These are phyloP conservation scores for Tuber indicum DNA, from an alignment of 495 filamentous ascomycete species.

Conservation along the genomic window DNA sequence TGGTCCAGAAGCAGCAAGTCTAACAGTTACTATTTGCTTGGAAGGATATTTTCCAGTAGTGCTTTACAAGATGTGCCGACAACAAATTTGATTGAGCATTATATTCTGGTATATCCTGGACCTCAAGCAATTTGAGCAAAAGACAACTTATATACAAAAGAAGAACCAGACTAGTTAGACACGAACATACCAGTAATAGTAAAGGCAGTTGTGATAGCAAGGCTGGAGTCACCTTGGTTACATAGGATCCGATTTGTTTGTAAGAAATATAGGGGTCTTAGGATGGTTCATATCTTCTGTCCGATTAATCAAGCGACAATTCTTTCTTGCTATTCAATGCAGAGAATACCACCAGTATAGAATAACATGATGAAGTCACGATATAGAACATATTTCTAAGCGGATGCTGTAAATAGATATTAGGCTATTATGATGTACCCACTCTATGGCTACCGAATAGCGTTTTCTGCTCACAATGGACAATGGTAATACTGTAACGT, in stretches of 20 bases:
- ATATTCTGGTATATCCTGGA: background rate
- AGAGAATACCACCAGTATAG: too few species aligned
- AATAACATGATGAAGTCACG: too few species aligned
- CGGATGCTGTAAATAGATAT: background rate
- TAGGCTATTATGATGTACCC: constrained; percentile 1
- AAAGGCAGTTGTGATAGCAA: constrained; percentile 9
- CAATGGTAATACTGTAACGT: constrained; percentile 13
- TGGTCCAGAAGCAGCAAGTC: too few species aligned
- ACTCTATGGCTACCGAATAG: constrained; percentile 12
- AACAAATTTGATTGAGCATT: background rate
- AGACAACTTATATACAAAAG: background rate
- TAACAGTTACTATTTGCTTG: too few species aligned
- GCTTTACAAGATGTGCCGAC: background rate
- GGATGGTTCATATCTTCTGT: constrained; percentile 13
- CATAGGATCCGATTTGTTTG: constrained; percentile 6
- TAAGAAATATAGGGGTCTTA: background rate
- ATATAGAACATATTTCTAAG: too few species aligned
- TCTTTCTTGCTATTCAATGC: constrained; percentile 3
- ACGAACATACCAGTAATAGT: background rate
- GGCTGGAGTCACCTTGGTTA: constrained; percentile 6
- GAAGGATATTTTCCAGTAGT: too few species aligned
- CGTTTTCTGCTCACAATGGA: constrained; percentile 12
- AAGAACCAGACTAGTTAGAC: constrained; percentile 6
- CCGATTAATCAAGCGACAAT: constrained; percentile 4
- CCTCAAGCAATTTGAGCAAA: background rate